Evolutionary conservation across 768 basidiomycete species (phyloP).

Genomic region (Lactifluus subvellereus): DNA sequence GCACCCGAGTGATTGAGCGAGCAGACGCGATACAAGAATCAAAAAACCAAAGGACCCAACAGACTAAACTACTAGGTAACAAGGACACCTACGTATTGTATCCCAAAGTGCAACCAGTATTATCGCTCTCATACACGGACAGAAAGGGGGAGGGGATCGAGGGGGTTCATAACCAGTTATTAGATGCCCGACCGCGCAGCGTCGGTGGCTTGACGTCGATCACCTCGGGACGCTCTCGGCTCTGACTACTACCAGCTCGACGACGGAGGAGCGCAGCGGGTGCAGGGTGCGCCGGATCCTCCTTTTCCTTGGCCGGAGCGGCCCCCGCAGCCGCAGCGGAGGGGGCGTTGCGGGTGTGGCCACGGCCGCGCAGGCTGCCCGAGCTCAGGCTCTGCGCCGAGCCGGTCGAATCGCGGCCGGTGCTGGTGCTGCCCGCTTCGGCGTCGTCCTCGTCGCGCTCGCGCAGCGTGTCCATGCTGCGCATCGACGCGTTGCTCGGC

Average conservation of each 20-base stretch:
- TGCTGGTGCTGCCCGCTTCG: slow-evolving; percentile 10
- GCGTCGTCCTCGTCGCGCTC: slow-evolving; percentile 41
- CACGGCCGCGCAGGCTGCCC: slow-evolving; percentile 10
- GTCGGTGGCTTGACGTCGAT: slow-evolving; percentile 14
- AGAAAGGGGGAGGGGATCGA: neutral
- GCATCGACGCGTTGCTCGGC: slow-evolving; percentile 50
- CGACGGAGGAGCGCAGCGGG: slow-evolving; percentile 7
- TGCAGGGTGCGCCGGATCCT: neutral
- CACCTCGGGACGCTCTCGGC: slow-evolving; percentile 15
- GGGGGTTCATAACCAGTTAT: slow-evolving; percentile 14
- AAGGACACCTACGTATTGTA: neutral
- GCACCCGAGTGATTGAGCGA: neutral
- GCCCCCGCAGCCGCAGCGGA: neutral
- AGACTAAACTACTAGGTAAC: neutral
- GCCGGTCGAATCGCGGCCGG: slow-evolving; percentile 21
- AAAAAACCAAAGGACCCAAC: neutral
- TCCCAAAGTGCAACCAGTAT: neutral
- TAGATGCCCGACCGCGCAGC: slow-evolving; percentile 8
- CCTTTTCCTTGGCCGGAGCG: neutral
- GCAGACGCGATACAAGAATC: neutral
- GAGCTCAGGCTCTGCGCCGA: slow-evolving; percentile 10
- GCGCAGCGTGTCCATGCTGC: slow-evolving; percentile 54
- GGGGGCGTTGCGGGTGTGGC: neutral
- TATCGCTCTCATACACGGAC: neutral
- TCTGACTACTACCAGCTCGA: slow-evolving; percentile 12